Percentiles rank a stretch among this genome's conserved stretches.
phyloP scores from a whole-genome alignment of 192 early-diverging fungal genomes.

The Glomus cerebriforme region DNA sequence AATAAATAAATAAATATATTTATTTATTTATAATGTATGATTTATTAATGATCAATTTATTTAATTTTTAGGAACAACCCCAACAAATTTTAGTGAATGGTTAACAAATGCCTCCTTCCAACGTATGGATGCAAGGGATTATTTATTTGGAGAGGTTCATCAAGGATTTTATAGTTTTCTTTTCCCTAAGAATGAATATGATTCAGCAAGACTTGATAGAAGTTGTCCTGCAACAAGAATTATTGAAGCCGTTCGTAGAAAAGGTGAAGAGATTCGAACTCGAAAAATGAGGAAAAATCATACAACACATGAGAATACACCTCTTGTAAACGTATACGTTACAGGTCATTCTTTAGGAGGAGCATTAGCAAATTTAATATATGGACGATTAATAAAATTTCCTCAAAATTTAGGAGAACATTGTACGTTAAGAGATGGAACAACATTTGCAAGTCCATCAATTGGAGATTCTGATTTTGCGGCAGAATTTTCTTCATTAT shows the following conservation, averaged over 20 bases:
- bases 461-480: constrained; percentile 53
- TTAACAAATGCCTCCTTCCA: constrained; percentile 50
- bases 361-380: constrained; percentile 46
- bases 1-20: not conserved
- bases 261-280: constrained; percentile 33
- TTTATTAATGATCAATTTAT: not conserved
- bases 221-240: constrained; percentile 50
- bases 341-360: constrained; percentile 59
- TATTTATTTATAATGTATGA: not conserved
- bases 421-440: constrained; percentile 36
- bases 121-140: constrained; percentile 50
- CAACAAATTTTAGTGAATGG: constrained; percentile 54
- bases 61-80: constrained; percentile 43
- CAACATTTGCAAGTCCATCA: constrained; percentile 49
- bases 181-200: constrained; percentile 38
- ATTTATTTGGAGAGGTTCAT: constrained; percentile 53
- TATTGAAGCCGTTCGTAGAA: constrained; percentile 39
- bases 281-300: constrained; percentile 3
- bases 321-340: constrained; percentile 49
- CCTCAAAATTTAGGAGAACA: constrained; percentile 23
- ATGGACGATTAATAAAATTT: constrained; percentile 48
- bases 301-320: not conserved
- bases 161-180: constrained; percentile 55
- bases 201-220: constrained; percentile 21
- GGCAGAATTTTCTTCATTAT: constrained; percentile 39